Base-by-base conservation (phyloP, 257 asterid species). In the Nicotiana paniculata region DNA sequence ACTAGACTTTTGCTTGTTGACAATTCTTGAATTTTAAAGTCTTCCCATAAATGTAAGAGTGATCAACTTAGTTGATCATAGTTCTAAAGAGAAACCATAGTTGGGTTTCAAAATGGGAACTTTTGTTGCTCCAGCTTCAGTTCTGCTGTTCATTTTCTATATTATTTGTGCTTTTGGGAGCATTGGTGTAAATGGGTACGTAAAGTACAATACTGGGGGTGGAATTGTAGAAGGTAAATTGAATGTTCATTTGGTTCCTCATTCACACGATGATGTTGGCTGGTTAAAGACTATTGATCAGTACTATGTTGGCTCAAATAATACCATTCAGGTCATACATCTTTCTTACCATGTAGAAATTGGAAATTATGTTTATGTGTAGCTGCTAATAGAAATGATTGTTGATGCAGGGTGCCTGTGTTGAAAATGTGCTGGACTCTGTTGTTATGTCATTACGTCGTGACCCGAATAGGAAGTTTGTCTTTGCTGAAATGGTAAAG, bases 261-360 rank as follows among this genome's bases (percentile, higher is more conserved):
- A 95, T 84, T 85, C 97, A 9, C 98, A 95, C 55, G 97, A 95
- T 82, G 98, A 95, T 83, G 97, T 95, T 79, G 98, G 98, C 30
- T 95, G 98, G 98, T 93, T 95, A 70, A 95, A 95, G 87, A 95
- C 97, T 0, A 1, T 95, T 86, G 98, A 93, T 89, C 98, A 95
- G 90, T 95, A 95, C 92, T 95, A 92, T 77, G 93, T 91, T 88
- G 98, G 97, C 79, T 90, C 97, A 39, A 95, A 95, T 81, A 95
- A 91, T 87, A 77, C 85, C 64, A 95, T 95, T 85, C 98, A 92
- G 95, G 98, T 93, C 61, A n/a, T 12, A 13, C 5, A 58, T 51
- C 28, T 55, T 37, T 79, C 35, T 61, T 61, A 28, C 30, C 1
- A 58, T 48, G 15, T 37, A 6, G 16, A 59, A 59, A 61, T 61